Evolutionary conservation across 2,329 filamentous ascomycete genomes (phyloP).

Genomic region (Trichoderma koningii): DNA sequence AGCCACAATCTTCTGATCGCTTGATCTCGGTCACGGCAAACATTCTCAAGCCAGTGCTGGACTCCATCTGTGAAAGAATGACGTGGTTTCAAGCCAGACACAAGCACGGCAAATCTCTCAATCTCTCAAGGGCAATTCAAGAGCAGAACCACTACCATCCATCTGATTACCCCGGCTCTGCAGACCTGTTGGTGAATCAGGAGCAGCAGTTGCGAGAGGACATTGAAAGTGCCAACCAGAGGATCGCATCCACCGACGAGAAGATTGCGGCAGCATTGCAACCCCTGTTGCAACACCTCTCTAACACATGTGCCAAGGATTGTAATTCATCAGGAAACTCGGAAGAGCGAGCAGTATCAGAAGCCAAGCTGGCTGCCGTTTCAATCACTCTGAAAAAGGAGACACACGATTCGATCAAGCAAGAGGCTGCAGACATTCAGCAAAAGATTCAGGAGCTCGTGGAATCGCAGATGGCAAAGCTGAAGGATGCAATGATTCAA

Average conservation of each 20-base stretch:
- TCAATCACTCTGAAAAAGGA: not conserved
- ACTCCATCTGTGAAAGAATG: conserved; percentile 33
- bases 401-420: conserved; percentile 1
- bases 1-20: not conserved
- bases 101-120: conserved; percentile 29
- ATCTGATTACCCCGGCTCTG: conserved; percentile 33
- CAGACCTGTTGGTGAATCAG: conserved; percentile 30
- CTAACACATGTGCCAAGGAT: not conserved
- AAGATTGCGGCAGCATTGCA: conserved; percentile 17
- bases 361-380: not conserved
- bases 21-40: not conserved
- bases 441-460: not conserved
- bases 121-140: conserved; percentile 29
- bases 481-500: not conserved
- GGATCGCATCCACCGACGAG: conserved; percentile 15
- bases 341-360: not conserved
- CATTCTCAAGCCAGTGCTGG: conserved; percentile 28
- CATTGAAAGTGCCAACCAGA: conserved; percentile 21
- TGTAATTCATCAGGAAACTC: not conserved
- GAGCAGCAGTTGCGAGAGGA: conserved; percentile 27
- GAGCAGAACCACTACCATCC: conserved; percentile 29
- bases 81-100: conserved; percentile 30
- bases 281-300: conserved; percentile 6
- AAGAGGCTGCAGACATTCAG: not conserved
- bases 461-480: not conserved